phyloP scores from a whole-genome alignment of 768 basidiomycete species.

The Panaeolus cyanescens region DNA sequence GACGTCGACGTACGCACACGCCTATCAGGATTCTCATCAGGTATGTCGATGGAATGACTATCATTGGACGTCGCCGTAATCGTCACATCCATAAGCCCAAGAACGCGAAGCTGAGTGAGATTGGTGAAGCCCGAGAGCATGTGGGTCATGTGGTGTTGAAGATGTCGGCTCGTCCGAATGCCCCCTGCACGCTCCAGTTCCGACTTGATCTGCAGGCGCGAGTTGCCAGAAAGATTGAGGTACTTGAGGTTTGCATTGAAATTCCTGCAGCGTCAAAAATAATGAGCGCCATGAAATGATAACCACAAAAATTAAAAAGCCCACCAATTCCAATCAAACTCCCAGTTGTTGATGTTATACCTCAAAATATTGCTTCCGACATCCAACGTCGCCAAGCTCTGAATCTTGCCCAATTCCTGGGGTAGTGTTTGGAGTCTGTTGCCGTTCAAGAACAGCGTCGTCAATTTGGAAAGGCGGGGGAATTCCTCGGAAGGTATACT shows the following conservation, averaged over 20 bases:
- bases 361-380: conserved; percentile 92
- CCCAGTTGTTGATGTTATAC: conserved; percentile 98
- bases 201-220: conserved; percentile 92
- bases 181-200: conserved; percentile 34
- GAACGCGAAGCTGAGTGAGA: conserved; percentile 81
- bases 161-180: conserved; percentile 7
- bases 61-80: conserved; percentile 65
- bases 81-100: conserved; percentile 98
- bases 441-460: conserved; percentile 86
- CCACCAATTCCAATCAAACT: conserved; percentile 99
- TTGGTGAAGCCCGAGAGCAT: conserved; percentile 82
- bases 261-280: conserved; percentile 60
- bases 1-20: conserved; percentile 91
- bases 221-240: conserved; percentile 97
- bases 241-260: conserved; percentile 93
- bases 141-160: conserved; percentile 17
- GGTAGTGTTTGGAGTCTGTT: conserved; percentile 93
- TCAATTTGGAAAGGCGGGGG: conserved; percentile 64
- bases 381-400: conserved; percentile 79
- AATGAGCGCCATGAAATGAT: not conserved
- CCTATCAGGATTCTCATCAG: conserved; percentile 84
- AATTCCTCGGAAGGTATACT: conserved; percentile 90
- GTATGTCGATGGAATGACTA: conserved; percentile 53
- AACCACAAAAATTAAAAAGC: conserved; percentile 17
- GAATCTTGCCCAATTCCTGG: conserved; percentile 84